These are phyloP conservation scores for Theileria equi DNA, from an alignment of 169 alveolate genomes.

Conservation along the genomic window DNA sequence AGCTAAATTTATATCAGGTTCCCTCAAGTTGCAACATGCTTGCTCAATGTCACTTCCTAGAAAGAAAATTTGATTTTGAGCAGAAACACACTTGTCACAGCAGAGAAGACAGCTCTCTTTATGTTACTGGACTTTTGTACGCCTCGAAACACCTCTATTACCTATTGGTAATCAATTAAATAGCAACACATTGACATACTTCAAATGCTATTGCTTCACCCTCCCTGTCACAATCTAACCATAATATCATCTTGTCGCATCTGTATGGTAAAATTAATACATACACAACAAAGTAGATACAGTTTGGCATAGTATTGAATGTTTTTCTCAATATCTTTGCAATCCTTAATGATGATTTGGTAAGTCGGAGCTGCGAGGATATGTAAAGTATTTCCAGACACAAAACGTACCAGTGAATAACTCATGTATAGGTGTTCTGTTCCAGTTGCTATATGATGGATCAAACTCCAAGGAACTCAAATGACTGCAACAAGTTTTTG, in stretches of 20 bases:
- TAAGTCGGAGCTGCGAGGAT: constrained; percentile 83
- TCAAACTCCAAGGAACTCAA: constrained; percentile 94
- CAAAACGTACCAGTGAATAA: constrained; percentile 81
- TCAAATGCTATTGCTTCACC: constrained; percentile 99
- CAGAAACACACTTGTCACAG: constrained; percentile 75
- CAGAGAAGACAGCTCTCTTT: constrained; percentile 96
- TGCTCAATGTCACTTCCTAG: constrained; percentile 86
- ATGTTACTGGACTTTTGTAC: constrained; percentile 64
- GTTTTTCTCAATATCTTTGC: constrained; percentile 81
- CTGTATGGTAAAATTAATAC: constrained; percentile 26
- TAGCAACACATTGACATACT: constrained; percentile 75
- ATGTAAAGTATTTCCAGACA: not conserved
- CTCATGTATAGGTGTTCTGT: constrained; percentile 87
- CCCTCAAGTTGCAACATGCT: constrained; percentile 86
- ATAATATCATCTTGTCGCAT: constrained; percentile 86
- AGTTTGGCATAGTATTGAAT: constrained; percentile 86
- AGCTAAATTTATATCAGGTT: constrained; percentile 92
- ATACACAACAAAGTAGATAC: constrained; percentile 75
- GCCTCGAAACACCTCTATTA: constrained; percentile 52
- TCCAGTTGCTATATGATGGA: constrained; percentile 89
- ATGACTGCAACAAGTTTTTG: constrained; percentile 83
- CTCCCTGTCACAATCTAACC: constrained; percentile 99
- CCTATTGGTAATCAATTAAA: constrained; percentile 62
- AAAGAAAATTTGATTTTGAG: constrained; percentile 19
- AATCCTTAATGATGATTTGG: constrained; percentile 76